Percentiles rank a stretch among this genome's conserved stretches.
These are phyloP conservation scores for Nannizziopsis barbatae DNA, from an alignment of 2,329 filamentous ascomycete genomes.

Conservation along the genomic window DNA sequence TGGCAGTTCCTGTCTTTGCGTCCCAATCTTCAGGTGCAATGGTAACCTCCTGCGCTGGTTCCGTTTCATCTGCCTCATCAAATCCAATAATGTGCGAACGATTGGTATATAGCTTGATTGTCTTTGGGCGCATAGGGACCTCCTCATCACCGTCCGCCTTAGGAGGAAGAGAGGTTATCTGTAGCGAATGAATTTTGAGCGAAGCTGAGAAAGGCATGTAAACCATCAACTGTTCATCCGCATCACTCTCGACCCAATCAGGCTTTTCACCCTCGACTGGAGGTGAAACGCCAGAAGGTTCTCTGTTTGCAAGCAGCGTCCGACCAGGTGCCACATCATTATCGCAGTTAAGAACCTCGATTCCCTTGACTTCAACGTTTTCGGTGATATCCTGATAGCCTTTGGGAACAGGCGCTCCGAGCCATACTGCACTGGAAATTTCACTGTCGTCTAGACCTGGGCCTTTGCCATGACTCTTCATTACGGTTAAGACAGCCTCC, in stretches of 20 bases:
- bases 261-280: conserved; percentile 43
- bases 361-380: conserved; percentile 63
- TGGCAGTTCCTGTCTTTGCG: conserved; percentile 56
- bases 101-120: conserved; percentile 79
- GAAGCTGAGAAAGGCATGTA: conserved; percentile 81
- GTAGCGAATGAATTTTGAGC: conserved; percentile 73
- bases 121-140: conserved; percentile 66
- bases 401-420: conserved; percentile 61
- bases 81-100: conserved; percentile 84
- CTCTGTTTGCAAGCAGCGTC: conserved; percentile 57
- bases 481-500: conserved; percentile 51
- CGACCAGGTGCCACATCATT: conserved; percentile 61
- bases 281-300: conserved; percentile 51
- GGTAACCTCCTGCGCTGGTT: conserved; percentile 67
- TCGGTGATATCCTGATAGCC: conserved; percentile 76
- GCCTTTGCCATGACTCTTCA: conserved; percentile 34
- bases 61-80: conserved; percentile 80
- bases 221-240: conserved; percentile 90
- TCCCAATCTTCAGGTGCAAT: conserved; percentile 73
- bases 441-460: conserved; percentile 31
- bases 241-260: conserved; percentile 94
- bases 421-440: conserved; percentile 49
- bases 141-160: conserved; percentile 56
- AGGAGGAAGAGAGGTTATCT: conserved; percentile 72
- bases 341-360: conserved; percentile 82